These are phyloP conservation scores for Eutypa lata DNA, from an alignment of 2,329 filamentous ascomycete genomes.

Conservation along the genomic window DNA sequence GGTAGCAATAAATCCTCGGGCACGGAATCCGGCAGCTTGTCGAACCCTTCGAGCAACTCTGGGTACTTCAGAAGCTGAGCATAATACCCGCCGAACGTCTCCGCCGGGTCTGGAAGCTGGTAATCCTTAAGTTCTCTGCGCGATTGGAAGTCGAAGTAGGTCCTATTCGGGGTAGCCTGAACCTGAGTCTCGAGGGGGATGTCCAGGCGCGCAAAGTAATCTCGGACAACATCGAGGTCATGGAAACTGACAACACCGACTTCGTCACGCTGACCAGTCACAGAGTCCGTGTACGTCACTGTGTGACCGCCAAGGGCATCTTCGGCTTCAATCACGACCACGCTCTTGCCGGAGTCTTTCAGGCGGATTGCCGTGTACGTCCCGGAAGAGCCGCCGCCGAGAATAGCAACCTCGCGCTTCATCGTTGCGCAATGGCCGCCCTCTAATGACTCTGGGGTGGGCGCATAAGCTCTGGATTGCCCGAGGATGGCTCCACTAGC, in stretches of 20 bases:
- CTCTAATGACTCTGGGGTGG: too few species aligned
- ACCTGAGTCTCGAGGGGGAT: background rate
- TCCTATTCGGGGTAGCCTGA: background rate
- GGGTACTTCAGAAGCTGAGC: background rate
- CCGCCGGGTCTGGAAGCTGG: background rate
- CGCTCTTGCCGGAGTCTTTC: constrained; percentile 31
- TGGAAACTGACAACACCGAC: background rate
- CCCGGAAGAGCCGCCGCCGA: constrained; percentile 40
- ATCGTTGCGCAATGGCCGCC: too few species aligned
- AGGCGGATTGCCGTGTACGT: constrained; percentile 38
- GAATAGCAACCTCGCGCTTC: constrained; percentile 25
- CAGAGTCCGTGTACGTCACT: constrained; percentile 32
- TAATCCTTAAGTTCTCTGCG: background rate
- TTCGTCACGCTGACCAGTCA: background rate
- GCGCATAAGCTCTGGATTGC: too few species aligned
- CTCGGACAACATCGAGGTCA: background rate
- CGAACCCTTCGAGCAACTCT: background rate
- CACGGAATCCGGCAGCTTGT: background rate
- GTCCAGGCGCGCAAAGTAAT: background rate
- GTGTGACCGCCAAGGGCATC: constrained; percentile 37
- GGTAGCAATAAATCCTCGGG: background rate
- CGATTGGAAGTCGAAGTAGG: background rate
- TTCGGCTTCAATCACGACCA: constrained; percentile 38
- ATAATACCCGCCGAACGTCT: background rate
- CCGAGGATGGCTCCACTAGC: too few species aligned